Evolutionary conservation across 2,329 filamentous ascomycete genomes (phyloP).

Genomic region (Penicillium sp.): DNA sequence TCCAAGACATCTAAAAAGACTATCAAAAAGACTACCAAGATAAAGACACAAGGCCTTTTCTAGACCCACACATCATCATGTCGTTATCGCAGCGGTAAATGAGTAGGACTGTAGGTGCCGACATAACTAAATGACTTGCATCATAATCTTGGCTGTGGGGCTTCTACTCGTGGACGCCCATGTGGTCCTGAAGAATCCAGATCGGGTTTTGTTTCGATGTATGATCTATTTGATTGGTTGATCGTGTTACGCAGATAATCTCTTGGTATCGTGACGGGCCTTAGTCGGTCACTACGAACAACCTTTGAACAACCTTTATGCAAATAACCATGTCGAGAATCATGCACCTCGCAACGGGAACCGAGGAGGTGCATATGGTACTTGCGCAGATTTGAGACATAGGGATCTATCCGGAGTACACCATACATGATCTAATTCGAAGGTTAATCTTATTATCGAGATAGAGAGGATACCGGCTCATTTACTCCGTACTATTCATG

Average conservation of each 20-base stretch:
- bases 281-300: not conserved
- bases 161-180: not conserved
- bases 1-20: no score
- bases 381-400: not conserved
- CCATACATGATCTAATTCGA: not conserved
- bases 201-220: not conserved
- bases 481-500: no score
- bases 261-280: not conserved
- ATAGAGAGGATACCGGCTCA: no score
- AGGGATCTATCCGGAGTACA: not conserved
- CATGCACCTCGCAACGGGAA: not conserved
- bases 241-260: no score
- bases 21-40: no score
- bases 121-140: not conserved
- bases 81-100: not conserved
- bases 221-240: not conserved
- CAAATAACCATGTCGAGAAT: not conserved
- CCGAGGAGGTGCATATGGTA: not conserved
- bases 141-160: not conserved
- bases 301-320: not conserved
- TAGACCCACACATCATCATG: not conserved
- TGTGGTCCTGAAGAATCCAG: not conserved
- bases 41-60: no score
- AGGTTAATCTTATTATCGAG: not conserved
- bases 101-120: not conserved